These are phyloP conservation scores for Pseudopyricularia cyperi DNA, from an alignment of 2,329 filamentous ascomycete genomes.

Conservation along the genomic window DNA sequence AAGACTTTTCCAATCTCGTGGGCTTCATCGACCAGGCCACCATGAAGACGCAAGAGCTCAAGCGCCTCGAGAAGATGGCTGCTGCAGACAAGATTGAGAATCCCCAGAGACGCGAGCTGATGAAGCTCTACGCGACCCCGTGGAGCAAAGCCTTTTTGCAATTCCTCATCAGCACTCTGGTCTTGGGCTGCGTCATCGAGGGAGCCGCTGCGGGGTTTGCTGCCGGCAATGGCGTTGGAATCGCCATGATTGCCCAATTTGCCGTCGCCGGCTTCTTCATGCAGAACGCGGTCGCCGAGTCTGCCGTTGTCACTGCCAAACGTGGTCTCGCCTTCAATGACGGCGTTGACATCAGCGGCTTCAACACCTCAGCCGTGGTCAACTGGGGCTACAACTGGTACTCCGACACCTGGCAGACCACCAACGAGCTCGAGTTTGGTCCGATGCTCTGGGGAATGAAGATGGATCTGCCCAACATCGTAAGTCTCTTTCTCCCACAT, in stretches of 20 bases:
- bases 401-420: conserved; percentile 9
- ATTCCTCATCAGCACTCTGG: background rate
- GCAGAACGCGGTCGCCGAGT: background rate
- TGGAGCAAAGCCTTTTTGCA: background rate
- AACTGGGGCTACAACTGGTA: conserved; percentile 15
- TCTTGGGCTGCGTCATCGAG: background rate
- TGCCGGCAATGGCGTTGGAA: background rate
- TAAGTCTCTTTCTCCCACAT: no score
- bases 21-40: background rate
- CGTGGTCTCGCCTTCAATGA: background rate
- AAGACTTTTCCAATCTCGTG: background rate
- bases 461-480: background rate
- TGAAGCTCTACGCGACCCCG: background rate
- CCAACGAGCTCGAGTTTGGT: conserved; percentile 9
- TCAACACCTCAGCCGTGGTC: conserved; percentile 1
- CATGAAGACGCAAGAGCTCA: background rate
- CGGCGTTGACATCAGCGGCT: background rate
- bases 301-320: background rate
- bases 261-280: background rate
- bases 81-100: background rate
- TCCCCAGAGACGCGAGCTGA: background rate
- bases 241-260: background rate
- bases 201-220: background rate
- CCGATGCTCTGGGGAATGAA: conserved; percentile 13
- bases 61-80: background rate